Evolutionary conservation across 805 yeast species (phyloP), one percentile per base, ranked within the genome.

Genomic region (Cyberlindnera xishuangbannaensis): DNA sequence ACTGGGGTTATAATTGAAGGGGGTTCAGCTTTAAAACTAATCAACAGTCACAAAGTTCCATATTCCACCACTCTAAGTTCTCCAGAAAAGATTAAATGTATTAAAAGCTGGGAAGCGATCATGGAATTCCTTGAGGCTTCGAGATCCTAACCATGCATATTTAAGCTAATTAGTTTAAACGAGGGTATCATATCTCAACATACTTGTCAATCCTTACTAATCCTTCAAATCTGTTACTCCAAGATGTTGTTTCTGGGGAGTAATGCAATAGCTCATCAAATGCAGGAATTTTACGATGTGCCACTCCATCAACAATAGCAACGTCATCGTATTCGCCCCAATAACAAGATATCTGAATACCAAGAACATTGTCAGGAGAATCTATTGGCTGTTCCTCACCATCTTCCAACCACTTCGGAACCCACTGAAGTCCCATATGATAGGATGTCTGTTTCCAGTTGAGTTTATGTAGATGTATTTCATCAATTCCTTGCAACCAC

Each of bases 291-390:
- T 67, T 69, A 20, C 71, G 57, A 18, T 44, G 43, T 30, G 57
- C 28, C 11, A 44, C 53, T 2, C 68, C 74, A 30, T 61, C 67
- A 15, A 58, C 55, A 7, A 61, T 50, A 16, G 56, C 51, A 31
- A 53, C 71, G 10, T 58, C 55, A 22, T 75, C 76, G 52, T 75
- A 73, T 44, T 86, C 94, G 7, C 85, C 83, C 88, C 90, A 87
- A 48, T 63, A 75, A 52, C 96, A 87, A 16, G 71, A 64, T 7
- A 86, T 67, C 7, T 62, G 55, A 2, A 86, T 67, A 7, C 77
- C 79, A 31, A 85, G 56, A 36, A 61, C 53, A 47, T 62, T 53
- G 6, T 41, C 36, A 24, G 47, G 48, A 0, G 56, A 44, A 31
- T 62, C 60, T 4, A 37, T 34, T 9, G 57, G 56, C 18, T 52